Percentiles rank a stretch among this genome's conserved stretches.
phyloP scores from a whole-genome alignment of 1,284 basidiomycete genomes.

The Gymnopus androsaceus region DNA sequence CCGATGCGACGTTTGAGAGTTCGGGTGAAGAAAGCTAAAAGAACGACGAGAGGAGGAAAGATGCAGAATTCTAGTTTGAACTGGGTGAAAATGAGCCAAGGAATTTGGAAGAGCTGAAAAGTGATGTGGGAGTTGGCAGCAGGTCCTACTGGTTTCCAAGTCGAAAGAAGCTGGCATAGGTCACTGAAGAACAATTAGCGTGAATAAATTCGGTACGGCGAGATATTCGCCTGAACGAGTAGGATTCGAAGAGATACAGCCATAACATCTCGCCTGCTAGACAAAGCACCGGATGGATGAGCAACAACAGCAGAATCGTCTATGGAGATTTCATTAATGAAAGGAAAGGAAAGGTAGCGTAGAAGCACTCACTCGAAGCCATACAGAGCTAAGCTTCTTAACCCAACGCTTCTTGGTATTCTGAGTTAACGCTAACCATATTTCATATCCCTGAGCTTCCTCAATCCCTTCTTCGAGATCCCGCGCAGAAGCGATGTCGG shows the following conservation, averaged over 20 bases:
- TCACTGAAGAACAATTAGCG: neutral
- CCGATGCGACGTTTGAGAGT: neutral
- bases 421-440: neutral
- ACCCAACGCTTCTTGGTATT: neutral
- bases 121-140: neutral
- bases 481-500: too few relatives aligned
- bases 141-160: too few relatives aligned
- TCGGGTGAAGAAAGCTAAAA: neutral
- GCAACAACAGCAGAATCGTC: neutral
- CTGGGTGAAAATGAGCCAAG: neutral
- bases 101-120: too few relatives aligned
- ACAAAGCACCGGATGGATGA: neutral
- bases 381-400: neutral
- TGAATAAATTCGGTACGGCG: neutral
- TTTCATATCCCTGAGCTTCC: neutral
- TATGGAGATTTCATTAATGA: neutral
- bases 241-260: neutral
- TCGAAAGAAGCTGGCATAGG: neutral
- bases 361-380: neutral
- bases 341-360: neutral
- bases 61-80: neutral
- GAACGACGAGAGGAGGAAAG: neutral
- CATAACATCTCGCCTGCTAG: neutral
- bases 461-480: neutral
- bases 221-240: neutral